A percentile compares a stretch with the other conserved stretches of the same genome.
Conservation (phyloP, 768 basidiomycete species). For the Auricularia heimuer region DNA sequence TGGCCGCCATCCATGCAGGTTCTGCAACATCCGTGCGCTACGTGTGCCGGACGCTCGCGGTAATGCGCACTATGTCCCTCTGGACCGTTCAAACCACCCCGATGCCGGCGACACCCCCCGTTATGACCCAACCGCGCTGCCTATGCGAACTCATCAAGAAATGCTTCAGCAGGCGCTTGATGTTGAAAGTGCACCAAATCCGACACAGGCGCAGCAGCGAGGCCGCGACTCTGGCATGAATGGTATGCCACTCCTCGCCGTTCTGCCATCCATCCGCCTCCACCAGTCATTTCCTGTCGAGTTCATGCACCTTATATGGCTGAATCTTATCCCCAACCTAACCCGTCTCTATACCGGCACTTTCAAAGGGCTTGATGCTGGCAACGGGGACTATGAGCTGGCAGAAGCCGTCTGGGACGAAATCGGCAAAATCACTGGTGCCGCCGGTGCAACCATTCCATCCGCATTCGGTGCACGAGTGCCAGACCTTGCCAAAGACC, state of each 20-base stretch:
- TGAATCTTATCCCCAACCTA: conserved; percentile 17
- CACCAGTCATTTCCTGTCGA: conserved; percentile 18
- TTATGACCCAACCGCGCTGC: conserved; percentile 12
- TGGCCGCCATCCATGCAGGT: conserved; percentile 25
- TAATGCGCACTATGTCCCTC: conserved; percentile 4
- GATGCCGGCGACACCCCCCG: background rate
- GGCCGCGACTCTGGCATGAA: conserved; percentile 15
- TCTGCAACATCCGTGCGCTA: conserved; percentile 27
- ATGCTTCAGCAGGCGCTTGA: background rate
- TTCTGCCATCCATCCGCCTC: conserved; percentile 9
- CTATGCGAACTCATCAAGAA: conserved; percentile 14
- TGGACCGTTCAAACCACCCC: conserved; percentile 1
- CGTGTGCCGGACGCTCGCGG: conserved; percentile 7
- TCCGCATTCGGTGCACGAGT: conserved; percentile 18
- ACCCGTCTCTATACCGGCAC: conserved; percentile 15
- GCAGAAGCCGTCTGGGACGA: conserved; percentile 28
- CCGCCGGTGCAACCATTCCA: conserved; percentile 14
- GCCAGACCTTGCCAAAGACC: conserved; percentile 25
- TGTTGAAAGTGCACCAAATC: conserved; percentile 6
- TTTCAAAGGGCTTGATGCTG: conserved; percentile 1
- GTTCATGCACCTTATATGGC: conserved; percentile 21
- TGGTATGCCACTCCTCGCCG: conserved; percentile 6
- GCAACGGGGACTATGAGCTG: background rate
- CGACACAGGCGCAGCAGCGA: conserved; percentile 4
- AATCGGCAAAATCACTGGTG: conserved; percentile 25